phyloP scores from a whole-genome alignment of 345 rosid species.

The Orychophragmus violaceus region DNA sequence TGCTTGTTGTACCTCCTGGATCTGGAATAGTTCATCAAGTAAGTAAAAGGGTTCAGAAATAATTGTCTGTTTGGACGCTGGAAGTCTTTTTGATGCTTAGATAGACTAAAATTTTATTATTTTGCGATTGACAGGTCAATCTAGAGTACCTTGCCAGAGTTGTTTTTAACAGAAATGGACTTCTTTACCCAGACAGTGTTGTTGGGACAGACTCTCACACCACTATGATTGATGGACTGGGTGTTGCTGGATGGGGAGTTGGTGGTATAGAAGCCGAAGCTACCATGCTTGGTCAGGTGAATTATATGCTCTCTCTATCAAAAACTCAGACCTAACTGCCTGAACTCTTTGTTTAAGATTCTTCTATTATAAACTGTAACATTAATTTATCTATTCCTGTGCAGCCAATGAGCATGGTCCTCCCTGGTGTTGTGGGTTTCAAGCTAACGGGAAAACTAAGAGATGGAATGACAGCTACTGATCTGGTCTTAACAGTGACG shows the following conservation, averaged over 20 bases:
- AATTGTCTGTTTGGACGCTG: neutral
- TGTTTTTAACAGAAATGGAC: constrained; percentile 75
- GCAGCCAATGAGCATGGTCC: constrained; percentile 99
- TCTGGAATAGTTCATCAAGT: constrained; percentile 99
- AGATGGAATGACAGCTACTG: constrained; percentile 96
- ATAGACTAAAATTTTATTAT: neutral
- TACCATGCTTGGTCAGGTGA: constrained; percentile 98
- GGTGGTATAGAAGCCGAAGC: constrained; percentile 99
- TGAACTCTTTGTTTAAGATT: neutral
- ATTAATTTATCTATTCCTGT: neutral
- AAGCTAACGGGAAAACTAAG: constrained; percentile 74
- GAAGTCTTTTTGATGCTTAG: neutral
- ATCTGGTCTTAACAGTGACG: constrained; percentile 92
- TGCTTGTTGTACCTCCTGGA: constrained; percentile 99
- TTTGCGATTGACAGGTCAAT: constrained; percentile 53
- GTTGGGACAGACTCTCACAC: constrained; percentile 99
- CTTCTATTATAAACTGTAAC: neutral
- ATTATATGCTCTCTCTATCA: neutral
- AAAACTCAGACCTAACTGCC: neutral
- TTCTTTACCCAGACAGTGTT: constrained; percentile 92
- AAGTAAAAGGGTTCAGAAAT: neutral
- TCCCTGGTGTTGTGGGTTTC: constrained; percentile 99
- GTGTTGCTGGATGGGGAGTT: constrained; percentile 99
- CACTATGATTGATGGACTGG: constrained; percentile 98
- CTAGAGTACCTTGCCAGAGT: constrained; percentile 96